A percentile compares a stretch with the other conserved stretches of the same genome.
Evolutionary conservation across 1,139 yeast genomes (phyloP).

Genomic region (Zygosaccharomyces pseudobailii): DNA sequence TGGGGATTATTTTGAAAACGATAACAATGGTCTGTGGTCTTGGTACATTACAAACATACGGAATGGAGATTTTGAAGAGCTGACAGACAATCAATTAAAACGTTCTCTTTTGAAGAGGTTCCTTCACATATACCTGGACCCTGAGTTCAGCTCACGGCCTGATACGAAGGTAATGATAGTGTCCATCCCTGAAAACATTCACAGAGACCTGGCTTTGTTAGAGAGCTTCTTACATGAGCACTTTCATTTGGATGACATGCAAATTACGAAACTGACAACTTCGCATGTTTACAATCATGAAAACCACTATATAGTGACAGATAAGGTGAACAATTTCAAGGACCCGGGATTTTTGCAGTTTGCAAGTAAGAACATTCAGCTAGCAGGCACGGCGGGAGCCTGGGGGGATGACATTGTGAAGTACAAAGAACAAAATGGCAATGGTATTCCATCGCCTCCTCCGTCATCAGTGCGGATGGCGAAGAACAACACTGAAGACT

Average conservation of each 20-base stretch:
- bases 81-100: conserved; percentile 27
- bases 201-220: conserved; percentile 27
- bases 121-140: conserved; percentile 22
- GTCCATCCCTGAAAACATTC: conserved; percentile 33
- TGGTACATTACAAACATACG: conserved; percentile 34
- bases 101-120: conserved; percentile 27
- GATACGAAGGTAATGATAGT: conserved; percentile 27
- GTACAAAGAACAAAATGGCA: background rate
- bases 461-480: background rate
- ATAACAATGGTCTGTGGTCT: conserved; percentile 34
- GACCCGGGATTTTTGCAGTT: conserved; percentile 26
- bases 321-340: conserved; percentile 27
- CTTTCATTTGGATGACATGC: conserved; percentile 28
- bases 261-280: conserved; percentile 28
- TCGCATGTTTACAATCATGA: conserved; percentile 29
- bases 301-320: conserved; percentile 32
- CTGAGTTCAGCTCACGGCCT: conserved; percentile 3
- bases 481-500: background rate
- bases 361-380: conserved; percentile 14
- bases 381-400: background rate
- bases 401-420: background rate
- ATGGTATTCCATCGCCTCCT: background rate
- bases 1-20: conserved; percentile 31
- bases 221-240: conserved; percentile 31
- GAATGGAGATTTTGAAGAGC: conserved; percentile 33